Conservation (phyloP, 2,329 filamentous ascomycete species). For the Aspergillus ibericus region DNA sequence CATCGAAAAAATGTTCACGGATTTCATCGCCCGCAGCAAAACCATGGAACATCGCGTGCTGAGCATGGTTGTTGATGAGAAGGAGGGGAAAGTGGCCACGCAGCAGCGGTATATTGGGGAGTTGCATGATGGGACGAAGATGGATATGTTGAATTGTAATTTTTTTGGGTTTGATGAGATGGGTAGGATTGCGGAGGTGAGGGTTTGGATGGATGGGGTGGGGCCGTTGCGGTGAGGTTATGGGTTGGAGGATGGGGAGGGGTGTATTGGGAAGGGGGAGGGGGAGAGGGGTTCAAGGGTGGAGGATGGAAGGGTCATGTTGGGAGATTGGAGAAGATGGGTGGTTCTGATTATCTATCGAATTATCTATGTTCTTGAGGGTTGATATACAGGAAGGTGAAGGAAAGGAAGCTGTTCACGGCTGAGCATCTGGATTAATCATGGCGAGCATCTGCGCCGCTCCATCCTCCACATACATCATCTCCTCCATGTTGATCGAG, state of each 20-base stretch:
- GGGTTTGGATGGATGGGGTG: slow-evolving; percentile 10
- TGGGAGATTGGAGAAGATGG: no score
- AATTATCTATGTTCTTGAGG: background rate
- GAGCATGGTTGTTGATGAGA: slow-evolving; percentile 9
- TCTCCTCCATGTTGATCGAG: background rate
- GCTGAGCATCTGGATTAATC: background rate
- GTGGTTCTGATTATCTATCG: no score
- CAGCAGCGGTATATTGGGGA: slow-evolving; percentile 3
- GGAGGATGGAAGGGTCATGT: no score
- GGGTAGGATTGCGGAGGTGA: background rate
- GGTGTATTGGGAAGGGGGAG: no score
- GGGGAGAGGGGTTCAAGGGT: no score
- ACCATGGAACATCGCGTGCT: slow-evolving; percentile 2
- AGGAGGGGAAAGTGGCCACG: slow-evolving; percentile 1
- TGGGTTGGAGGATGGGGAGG: no score
- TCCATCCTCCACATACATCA: background rate
- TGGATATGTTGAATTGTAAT: slow-evolving; percentile 10
- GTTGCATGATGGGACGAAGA: background rate
- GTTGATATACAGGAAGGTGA: no score
- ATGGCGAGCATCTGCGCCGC: background rate
- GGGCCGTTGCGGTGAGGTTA: slow-evolving; percentile 3
- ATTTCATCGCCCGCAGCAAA: background rate
- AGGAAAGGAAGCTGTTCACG: no score
- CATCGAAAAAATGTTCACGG: background rate
- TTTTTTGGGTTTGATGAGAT: slow-evolving; percentile 7